Conservation (phyloP, 192 early-diverging fungal species). For the Linnemannia zychae region DNA sequence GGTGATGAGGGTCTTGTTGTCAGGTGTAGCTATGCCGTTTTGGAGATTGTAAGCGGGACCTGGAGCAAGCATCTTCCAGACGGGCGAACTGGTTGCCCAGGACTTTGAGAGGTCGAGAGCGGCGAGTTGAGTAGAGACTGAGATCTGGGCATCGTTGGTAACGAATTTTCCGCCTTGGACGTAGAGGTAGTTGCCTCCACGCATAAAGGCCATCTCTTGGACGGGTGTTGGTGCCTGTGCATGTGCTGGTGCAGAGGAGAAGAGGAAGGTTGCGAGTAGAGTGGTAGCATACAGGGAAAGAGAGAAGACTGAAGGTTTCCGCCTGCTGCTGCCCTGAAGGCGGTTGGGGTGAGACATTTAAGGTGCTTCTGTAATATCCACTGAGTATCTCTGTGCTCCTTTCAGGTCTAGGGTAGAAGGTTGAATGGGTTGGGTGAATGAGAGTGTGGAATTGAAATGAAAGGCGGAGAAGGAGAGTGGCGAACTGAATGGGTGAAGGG, state of each 20-base stretch:
- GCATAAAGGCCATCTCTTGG: constrained; percentile 15
- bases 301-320: neutral
- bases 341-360: neutral
- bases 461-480: neutral
- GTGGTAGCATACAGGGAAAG: neutral
- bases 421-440: neutral
- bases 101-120: constrained; percentile 2
- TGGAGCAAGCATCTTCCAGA: neutral
- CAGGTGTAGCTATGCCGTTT: neutral
- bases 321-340: neutral
- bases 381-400: too few species aligned
- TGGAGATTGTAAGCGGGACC: neutral
- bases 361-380: neutral
- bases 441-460: neutral
- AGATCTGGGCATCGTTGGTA: neutral
- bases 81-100: neutral
- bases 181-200: constrained; percentile 8
- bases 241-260: neutral
- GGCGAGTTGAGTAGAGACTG: neutral
- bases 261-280: neutral
- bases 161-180: neutral
- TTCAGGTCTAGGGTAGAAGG: too few species aligned
- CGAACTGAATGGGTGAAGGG: too few species aligned
- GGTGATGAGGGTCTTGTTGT: constrained; percentile 13
- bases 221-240: neutral